phyloP scores from a whole-genome alignment of 352 stramenopile species.

The Globisporangium barbulae region DNA sequence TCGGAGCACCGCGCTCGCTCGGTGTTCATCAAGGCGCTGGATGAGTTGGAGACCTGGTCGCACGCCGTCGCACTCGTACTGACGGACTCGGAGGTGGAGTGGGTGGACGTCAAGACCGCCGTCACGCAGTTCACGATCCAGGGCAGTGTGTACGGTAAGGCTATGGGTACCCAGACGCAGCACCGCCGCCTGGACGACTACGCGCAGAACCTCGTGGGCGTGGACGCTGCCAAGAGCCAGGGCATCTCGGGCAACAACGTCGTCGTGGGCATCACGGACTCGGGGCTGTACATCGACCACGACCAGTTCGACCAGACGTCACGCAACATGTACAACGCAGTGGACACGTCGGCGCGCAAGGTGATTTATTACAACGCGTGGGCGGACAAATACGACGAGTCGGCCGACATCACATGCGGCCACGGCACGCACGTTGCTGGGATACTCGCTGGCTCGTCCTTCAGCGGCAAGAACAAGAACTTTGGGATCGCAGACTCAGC shows the following conservation, averaged over 20 bases:
- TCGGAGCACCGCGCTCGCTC: slow-evolving; percentile 28
- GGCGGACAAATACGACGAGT: slow-evolving; percentile 64
- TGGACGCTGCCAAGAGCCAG: slow-evolving; percentile 48
- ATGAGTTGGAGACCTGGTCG: slow-evolving; percentile 55
- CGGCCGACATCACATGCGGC: slow-evolving; percentile 64
- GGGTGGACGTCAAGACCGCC: slow-evolving; percentile 46
- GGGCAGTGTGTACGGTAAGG: slow-evolving; percentile 18
- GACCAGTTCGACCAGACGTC: slow-evolving; percentile 78
- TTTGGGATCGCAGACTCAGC: slow-evolving; percentile 72
- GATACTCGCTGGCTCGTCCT: slow-evolving; percentile 73
- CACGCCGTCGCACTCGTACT: slow-evolving; percentile 49
- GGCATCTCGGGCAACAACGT: slow-evolving; percentile 72
- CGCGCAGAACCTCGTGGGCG: slow-evolving; percentile 55
- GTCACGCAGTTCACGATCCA: slow-evolving; percentile 33
- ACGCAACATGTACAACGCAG: slow-evolving; percentile 41
- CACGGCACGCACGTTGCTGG: slow-evolving; percentile 89
- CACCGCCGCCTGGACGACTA: slow-evolving; percentile 61
- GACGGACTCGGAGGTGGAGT: slow-evolving; percentile 53
- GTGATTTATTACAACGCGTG: slow-evolving; percentile 80
- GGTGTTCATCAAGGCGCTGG: slow-evolving; percentile 48
- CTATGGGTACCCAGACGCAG: slow-evolving; percentile 3
- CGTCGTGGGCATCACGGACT: slow-evolving; percentile 80
- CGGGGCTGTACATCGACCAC: slow-evolving; percentile 76
- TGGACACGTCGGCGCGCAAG: slow-evolving; percentile 50
- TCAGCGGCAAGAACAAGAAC: slow-evolving; percentile 44